phyloP scores from a whole-genome alignment of 1,139 yeast genomes.

The Saccharomycopsis hybrid region DNA sequence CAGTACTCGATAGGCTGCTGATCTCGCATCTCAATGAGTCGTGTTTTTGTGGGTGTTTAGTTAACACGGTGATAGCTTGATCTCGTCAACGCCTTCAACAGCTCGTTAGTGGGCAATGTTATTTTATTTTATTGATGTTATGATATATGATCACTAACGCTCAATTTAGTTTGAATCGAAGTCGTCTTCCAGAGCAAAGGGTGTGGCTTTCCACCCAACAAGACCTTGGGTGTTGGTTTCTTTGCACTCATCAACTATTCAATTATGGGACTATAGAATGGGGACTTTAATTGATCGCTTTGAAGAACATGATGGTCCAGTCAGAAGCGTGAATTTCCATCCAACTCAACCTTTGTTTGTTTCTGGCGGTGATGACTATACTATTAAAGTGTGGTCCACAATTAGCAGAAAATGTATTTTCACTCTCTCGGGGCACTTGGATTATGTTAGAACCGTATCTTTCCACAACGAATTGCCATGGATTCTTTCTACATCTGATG shows the following conservation, averaged over 20 bases:
- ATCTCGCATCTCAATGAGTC: too few species aligned
- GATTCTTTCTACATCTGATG: conserved; percentile 95
- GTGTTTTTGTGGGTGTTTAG: too few species aligned
- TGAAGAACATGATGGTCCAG: conserved; percentile 98
- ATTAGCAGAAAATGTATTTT: conserved; percentile 87
- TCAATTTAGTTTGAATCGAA: conserved; percentile 96
- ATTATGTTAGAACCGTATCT: conserved; percentile 88
- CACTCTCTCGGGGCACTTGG: conserved; percentile 89
- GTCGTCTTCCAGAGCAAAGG: conserved; percentile 90
- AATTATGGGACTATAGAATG: conserved; percentile 99
- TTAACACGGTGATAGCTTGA: too few species aligned
- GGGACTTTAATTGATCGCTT: conserved; percentile 94
- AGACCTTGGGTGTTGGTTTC: conserved; percentile 97
- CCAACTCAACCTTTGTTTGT: conserved; percentile 97
- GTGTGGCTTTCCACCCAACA: conserved; percentile 96
- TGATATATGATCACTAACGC: too few species aligned
- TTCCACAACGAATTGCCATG: conserved; percentile 97
- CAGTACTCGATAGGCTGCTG: too few species aligned
- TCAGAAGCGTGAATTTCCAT: conserved; percentile 90
- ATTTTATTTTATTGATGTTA: too few species aligned
- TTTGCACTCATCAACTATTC: conserved; percentile 89
- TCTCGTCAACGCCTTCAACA: too few species aligned
- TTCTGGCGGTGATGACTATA: conserved; percentile 95
- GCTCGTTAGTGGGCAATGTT: too few species aligned
- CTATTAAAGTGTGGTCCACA: conserved; percentile 93